Conservation (phyloP, 345 rosid species). For the Populus simonii region DNA sequence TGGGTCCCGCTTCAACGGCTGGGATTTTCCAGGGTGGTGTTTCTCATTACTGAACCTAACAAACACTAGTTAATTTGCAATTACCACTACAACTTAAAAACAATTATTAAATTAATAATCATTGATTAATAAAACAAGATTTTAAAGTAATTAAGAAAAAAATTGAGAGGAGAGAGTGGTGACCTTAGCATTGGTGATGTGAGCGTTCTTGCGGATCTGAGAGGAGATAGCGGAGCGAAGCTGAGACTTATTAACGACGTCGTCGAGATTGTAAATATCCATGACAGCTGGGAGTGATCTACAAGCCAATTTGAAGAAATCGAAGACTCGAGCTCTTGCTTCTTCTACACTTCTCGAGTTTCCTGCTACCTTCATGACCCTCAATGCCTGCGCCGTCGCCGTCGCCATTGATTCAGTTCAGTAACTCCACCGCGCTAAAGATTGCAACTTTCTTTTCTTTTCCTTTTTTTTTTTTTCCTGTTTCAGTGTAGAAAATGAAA, state of each 20-base stretch:
- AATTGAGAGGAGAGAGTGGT: not conserved
- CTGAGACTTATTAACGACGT: conserved; percentile 66
- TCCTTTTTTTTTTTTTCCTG: too few relatives aligned
- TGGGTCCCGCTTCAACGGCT: too few relatives aligned
- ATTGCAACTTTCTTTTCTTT: too few relatives aligned
- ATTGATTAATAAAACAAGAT: too few relatives aligned
- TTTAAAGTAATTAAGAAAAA: not conserved
- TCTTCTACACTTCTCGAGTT: conserved; percentile 83
- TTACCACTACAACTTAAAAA: too few relatives aligned
- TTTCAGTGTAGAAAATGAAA: not conserved
- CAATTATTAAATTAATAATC: too few relatives aligned
- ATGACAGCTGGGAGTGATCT: conserved; percentile 72
- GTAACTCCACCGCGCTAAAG: too few relatives aligned
- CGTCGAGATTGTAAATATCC: conserved; percentile 89
- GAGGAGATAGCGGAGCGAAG: conserved; percentile 81
- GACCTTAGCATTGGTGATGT: conserved; percentile 83
- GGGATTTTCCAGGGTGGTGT: too few relatives aligned
- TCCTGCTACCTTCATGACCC: conserved; percentile 68
- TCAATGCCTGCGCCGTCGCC: conserved; percentile 51
- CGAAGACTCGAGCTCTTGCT: conserved; percentile 70
- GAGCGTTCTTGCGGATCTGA: conserved; percentile 77
- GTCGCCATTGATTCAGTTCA: too few relatives aligned
- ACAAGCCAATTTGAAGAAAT: conserved; percentile 78
- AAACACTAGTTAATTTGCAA: too few relatives aligned
- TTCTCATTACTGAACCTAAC: too few relatives aligned